Base-by-base conservation (phyloP, 139 green algal species). In the Chlorella vulgaris region DNA sequence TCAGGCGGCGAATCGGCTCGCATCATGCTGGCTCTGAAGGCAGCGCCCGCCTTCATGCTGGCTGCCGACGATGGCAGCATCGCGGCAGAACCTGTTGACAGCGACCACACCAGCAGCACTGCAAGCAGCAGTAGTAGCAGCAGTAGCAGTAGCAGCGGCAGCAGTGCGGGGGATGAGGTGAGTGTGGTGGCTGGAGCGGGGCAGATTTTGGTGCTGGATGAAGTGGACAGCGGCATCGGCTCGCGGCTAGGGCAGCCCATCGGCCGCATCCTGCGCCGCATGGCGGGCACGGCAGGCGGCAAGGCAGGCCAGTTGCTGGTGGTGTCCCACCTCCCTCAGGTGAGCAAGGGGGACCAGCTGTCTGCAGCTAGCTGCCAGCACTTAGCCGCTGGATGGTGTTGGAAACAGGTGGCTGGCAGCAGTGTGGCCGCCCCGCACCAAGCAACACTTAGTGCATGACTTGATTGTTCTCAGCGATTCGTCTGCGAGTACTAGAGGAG, bases 201-300 rank as follows among this genome's bases (percentile, higher is more conserved):
- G 50, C 88, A 91, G 33, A 84, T 97, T 42, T 55, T 96, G 60
- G 81, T 97, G 5, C 42, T 97, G 81, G 93, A 97, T 83, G 93
- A 97, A 80, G 86, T 96, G 47, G 93, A 97, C n/a, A n/a, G n/a
- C n/a, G n/a, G n/a, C n/a, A 85, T 96, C 42, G 93, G 93, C 58
- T 67, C 75, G 35, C 81, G 93, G 19, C 81, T 97, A 79, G 93
- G 93, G 0, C 40, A 63, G 36, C 80, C 82, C 7, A 85, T 97
- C 28, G 93, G 92, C 10, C 79, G 67, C 7, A 83, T 95, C 74
- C 77, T 97, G 78, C 76, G 77, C 1, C 83, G 89, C 31, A 94
- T 97, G 90, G 50, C 70, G 19, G 58, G 26, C 28, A 21, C 40
- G 28, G 42, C 22, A 18, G 42, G 33, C 31, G 39, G 21, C 39